Evolutionary conservation across 495 filamentous ascomycete genomes (phyloP).

Genomic region (Penicillium chermesinum): DNA sequence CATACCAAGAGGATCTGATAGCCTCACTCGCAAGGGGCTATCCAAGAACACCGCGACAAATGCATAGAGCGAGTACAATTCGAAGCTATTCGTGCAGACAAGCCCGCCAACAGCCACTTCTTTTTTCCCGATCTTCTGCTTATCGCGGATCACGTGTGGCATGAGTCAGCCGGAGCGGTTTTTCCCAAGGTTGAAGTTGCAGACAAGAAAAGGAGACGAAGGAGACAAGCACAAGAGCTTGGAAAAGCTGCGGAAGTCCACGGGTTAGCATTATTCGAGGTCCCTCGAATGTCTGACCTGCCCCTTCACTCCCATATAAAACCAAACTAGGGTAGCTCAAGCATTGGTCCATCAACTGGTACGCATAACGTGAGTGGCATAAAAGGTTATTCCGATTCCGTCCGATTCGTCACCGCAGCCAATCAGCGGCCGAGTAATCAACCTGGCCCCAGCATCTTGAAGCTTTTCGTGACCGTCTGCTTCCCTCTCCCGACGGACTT

Average conservation of each 20-base stretch:
- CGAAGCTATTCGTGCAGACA: slow-evolving; percentile 23
- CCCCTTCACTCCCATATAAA: slow-evolving; percentile 3
- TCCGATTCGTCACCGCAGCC: slow-evolving; percentile 37
- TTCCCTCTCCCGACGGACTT: slow-evolving; percentile 26
- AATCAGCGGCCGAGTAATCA: slow-evolving; percentile 43
- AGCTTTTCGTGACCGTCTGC: slow-evolving; percentile 45
- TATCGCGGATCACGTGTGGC: slow-evolving; percentile 18
- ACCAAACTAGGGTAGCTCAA: too few relatives aligned
- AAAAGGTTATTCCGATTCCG: slow-evolving; percentile 43
- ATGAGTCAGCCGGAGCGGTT: too few relatives aligned
- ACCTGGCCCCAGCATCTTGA: slow-evolving; percentile 41
- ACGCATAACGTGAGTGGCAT: too few relatives aligned
- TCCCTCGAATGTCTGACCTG: too few relatives aligned
- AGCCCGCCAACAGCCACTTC: background rate
- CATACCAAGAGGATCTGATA: slow-evolving; percentile 54
- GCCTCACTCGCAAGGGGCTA: slow-evolving; percentile 64
- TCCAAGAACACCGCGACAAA: slow-evolving; percentile 56
- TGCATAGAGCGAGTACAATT: slow-evolving; percentile 25
- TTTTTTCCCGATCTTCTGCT: slow-evolving; percentile 12
- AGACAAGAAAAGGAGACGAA: too few relatives aligned
- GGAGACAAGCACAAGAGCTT: too few relatives aligned
- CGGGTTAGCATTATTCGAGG: too few relatives aligned
- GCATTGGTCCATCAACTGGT: too few relatives aligned
- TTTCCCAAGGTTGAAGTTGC: too few relatives aligned
- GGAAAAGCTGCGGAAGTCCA: too few relatives aligned